phyloP scores from a whole-genome alignment of 2,329 filamentous ascomycete genomes.

The Cladosporium sp. region DNA sequence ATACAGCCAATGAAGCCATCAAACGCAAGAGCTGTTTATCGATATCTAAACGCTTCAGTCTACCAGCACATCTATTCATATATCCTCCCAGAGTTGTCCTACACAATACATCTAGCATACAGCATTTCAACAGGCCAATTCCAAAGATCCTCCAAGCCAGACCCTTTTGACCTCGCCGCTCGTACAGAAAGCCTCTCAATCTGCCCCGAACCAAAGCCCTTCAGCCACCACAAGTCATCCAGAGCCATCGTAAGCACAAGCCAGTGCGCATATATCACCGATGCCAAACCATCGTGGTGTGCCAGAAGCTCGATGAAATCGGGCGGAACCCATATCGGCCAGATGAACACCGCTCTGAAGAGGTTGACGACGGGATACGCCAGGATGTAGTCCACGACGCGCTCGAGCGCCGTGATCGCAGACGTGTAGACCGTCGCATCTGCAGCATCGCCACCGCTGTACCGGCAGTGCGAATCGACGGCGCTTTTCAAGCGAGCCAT shows the following conservation, averaged over 20 bases:
- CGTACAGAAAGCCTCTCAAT: neutral
- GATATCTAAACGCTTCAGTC: no score
- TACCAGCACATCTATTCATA: no score
- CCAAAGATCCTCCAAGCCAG: neutral
- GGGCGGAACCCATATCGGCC: conserved; percentile 11
- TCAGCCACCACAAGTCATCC: conserved; percentile 18
- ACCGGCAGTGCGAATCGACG: neutral
- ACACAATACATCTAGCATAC: neutral
- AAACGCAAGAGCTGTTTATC: no score
- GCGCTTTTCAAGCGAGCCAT: neutral
- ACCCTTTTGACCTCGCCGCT: neutral
- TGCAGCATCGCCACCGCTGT: neutral
- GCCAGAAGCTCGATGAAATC: conserved; percentile 7
- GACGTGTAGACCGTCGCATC: neutral
- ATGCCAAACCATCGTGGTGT: neutral
- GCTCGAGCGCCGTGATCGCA: neutral
- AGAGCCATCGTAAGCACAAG: conserved; percentile 14
- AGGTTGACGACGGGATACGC: neutral
- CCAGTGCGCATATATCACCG: conserved; percentile 20
- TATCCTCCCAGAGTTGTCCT: no score
- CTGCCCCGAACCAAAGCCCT: conserved; percentile 11
- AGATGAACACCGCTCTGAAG: conserved; percentile 20
- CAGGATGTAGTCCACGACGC: conserved; percentile 1
- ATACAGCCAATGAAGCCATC: no score
- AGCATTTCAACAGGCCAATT: neutral